Percentiles rank a stretch among this genome's conserved stretches.
These are phyloP conservation scores for Cutaneotrichosporon sp. DNA, from an alignment of 1,284 basidiomycete species.

Conservation along the genomic window DNA sequence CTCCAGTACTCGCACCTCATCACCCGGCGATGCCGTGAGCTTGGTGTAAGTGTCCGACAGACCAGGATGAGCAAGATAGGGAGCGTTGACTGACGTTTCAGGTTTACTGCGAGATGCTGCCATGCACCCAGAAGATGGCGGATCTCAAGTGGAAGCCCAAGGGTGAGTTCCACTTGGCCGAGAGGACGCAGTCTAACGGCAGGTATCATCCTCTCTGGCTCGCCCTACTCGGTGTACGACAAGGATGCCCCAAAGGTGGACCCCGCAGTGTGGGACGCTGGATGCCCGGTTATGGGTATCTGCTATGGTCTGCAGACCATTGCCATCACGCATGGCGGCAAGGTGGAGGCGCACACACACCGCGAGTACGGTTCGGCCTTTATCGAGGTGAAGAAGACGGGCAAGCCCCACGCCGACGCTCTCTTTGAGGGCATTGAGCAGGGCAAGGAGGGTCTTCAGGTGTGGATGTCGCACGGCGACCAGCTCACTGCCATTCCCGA, in stretches of 20 bases:
- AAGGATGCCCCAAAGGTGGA: conserved; percentile 89
- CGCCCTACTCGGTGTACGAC: conserved; percentile 98
- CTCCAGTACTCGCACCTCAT: conserved; percentile 93
- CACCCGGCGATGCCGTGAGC: conserved; percentile 94
- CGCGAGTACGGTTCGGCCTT: conserved; percentile 93
- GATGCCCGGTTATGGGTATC: conserved; percentile 90
- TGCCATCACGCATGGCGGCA: conserved; percentile 80
- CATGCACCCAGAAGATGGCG: conserved; percentile 87
- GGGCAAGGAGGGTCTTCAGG: conserved; percentile 64
- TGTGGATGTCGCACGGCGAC: conserved; percentile 99
- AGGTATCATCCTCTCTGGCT: conserved; percentile 97
- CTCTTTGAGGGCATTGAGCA: conserved; percentile 75
- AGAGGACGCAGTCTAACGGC: neutral
- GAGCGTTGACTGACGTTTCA: neutral
- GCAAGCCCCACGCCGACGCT: conserved; percentile 60
- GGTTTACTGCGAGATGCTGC: conserved; percentile 93
- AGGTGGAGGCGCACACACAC: conserved; percentile 82
- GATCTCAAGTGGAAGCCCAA: conserved; percentile 93
- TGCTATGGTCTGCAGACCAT: conserved; percentile 99
- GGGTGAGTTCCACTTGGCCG: conserved; percentile 54
- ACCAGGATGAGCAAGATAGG: neutral
- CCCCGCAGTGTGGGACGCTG: conserved; percentile 84
- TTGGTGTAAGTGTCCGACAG: conserved; percentile 54
- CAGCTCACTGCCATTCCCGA: conserved; percentile 78
- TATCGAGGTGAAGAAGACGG: conserved; percentile 68